Evolutionary conservation across 441 rosid genomes (phyloP), one percentile per base, ranked within the genome.

Genomic region (Jatropha multifida): DNA sequence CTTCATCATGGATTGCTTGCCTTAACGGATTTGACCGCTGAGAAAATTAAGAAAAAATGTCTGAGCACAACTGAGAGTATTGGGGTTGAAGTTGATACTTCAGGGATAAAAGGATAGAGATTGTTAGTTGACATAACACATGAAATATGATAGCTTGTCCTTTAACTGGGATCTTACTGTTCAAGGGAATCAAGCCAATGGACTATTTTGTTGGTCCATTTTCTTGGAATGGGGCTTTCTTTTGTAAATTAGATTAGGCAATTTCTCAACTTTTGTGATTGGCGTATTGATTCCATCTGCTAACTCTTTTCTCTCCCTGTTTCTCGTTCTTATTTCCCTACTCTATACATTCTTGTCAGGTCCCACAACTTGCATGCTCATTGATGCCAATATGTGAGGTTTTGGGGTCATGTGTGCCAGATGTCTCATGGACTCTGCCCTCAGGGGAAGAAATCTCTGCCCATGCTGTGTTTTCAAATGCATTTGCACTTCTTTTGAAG

Each of bases 351-450:
- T 52, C 42, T 68, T 77, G 65, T 77, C 87, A 96, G 99, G 89
- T 88, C 79, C 98, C 98, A 64, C 90, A 91, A 55, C 96, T 96
- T 63, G 98, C 98, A 59, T 90, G 93, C 80, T 88, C 91, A 9
- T 81, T 96, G 87, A 89, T 96, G 92, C 98, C 98, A 66, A 89
- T 96, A 74, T 96, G 99, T 82, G 99, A 96, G 86, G 90, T 86
- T 79, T 96, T 96, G 80, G 99, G 99, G 56, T 91, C 98, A 62
- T 79, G 90, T 73, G 80, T 83, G 81, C 94, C 98, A 12, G 87
- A 81, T 81, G 83, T 84, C 65, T 86, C 93, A 13, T 94, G 96
- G 97, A 79, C 93, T 77, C 89, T 89, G 76, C 89, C 93, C 61
- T 81, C 91, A 27, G 98, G 98, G 68, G 99, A 96, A 84, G 91